phyloP scores from a whole-genome alignment of 1,284 basidiomycete genomes.

The Melampsora americana region DNA sequence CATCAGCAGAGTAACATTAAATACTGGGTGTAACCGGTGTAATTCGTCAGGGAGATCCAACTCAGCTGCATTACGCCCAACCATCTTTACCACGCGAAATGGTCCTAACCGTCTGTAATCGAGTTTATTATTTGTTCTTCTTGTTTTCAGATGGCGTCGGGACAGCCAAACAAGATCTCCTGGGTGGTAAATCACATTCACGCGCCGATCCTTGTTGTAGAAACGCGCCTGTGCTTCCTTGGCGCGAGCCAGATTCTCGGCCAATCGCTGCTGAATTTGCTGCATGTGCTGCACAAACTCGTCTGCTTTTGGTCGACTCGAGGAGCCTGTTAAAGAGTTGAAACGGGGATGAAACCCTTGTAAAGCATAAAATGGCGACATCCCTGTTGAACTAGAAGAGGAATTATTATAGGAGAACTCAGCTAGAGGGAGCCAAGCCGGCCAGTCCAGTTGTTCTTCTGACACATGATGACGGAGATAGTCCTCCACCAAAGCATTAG shows the following conservation, averaged over 20 bases:
- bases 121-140: background rate
- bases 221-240: background rate
- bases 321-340: background rate
- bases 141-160: background rate
- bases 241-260: background rate
- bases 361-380: slow-evolving; percentile 14
- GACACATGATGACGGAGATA: too few species aligned
- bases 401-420: too few species aligned
- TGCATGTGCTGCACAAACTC: background rate
- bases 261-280: background rate
- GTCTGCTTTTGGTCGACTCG: background rate
- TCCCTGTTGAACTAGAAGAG: background rate
- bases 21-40: background rate
- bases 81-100: background rate
- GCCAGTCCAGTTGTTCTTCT: slow-evolving; percentile 10
- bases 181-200: background rate
- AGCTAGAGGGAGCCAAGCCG: background rate
- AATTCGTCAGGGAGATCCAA: background rate
- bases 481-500: background rate
- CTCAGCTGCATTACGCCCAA: too few species aligned
- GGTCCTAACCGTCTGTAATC: background rate
- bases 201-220: background rate
- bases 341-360: slow-evolving; percentile 28
- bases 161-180: slow-evolving; percentile 19
- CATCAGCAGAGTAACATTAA: too few species aligned